These are phyloP conservation scores for Fraxinus albicans DNA, from an alignment of 305 asterid species.

Conservation along the genomic window DNA sequence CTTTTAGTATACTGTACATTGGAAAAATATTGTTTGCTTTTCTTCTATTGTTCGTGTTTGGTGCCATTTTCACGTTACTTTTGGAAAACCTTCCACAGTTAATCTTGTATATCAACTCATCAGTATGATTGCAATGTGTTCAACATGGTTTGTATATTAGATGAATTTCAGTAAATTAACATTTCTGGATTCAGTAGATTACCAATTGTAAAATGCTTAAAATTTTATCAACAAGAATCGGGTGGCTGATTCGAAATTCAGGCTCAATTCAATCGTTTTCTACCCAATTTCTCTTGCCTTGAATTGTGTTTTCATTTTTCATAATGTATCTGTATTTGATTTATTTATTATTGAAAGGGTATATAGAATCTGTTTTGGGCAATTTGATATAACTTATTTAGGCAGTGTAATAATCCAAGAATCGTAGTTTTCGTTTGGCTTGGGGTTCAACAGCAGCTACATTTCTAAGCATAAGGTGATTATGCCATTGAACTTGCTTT, in stretches of 20 bases:
- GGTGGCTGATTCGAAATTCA: background rate
- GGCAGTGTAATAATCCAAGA: background rate
- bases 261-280: background rate
- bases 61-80: conserved; percentile 59
- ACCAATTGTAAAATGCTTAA: background rate
- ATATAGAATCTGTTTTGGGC: background rate
- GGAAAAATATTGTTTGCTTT: conserved; percentile 72
- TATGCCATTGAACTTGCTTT: background rate
- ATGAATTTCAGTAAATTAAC: background rate
- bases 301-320: background rate
- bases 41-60: conserved; percentile 59
- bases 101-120: conserved; percentile 48
- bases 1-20: conserved; percentile 39
- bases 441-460: background rate
- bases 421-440: background rate
- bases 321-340: background rate
- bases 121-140: conserved; percentile 18
- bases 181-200: background rate
- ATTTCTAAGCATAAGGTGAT: background rate
- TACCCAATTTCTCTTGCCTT: background rate
- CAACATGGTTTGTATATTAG: background rate
- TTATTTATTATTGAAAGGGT: no score
- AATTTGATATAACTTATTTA: no score
- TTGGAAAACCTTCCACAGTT: conserved; percentile 78
- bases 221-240: background rate